A percentile compares a stretch with the other conserved stretches of the same genome.
These are phyloP conservation scores for Hyparrhenia diplandra DNA, from an alignment of 176 grass and related monocot species.

Conservation along the genomic window DNA sequence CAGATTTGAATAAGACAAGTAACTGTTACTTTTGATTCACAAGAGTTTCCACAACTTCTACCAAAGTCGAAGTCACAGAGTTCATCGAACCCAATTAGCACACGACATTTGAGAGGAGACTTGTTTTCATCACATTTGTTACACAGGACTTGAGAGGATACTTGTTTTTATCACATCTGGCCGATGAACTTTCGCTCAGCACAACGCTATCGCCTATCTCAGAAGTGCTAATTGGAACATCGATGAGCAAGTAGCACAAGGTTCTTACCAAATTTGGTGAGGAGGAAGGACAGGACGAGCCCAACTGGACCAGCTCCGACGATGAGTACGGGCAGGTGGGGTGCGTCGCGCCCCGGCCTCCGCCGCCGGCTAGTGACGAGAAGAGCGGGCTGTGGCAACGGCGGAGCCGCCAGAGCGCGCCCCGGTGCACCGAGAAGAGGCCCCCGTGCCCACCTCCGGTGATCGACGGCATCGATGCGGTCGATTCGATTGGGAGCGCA, in stretches of 20 bases:
- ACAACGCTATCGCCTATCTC: too few species aligned
- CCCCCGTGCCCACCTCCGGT: slow-evolving; percentile 8
- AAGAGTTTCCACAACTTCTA: not conserved
- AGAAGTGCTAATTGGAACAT: not conserved
- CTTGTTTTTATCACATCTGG: not conserved
- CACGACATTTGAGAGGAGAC: too few species aligned
- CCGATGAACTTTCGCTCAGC: not conserved
- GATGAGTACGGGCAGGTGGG: slow-evolving; percentile 78
- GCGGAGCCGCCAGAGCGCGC: not conserved
- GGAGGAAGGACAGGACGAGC: slow-evolving; percentile 83
- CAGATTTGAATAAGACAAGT: not conserved
- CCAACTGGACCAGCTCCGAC: slow-evolving; percentile 91
- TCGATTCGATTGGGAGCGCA: not conserved
- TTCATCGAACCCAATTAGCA: not conserved
- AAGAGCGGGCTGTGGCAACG: not conserved
- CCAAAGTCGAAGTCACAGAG: not conserved
- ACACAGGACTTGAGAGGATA: not conserved
- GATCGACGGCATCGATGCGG: slow-evolving; percentile 25
- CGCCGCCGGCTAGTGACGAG: slow-evolving; percentile 11
- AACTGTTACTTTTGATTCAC: not conserved
- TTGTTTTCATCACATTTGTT: not conserved
- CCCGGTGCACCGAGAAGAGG: slow-evolving; percentile 6
- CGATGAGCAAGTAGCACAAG: not conserved
- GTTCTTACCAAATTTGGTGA: slow-evolving; percentile 73
- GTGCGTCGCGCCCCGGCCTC: not conserved